Base-by-base conservation (phyloP, 345 rosid species). In the Mangifera indica region DNA sequence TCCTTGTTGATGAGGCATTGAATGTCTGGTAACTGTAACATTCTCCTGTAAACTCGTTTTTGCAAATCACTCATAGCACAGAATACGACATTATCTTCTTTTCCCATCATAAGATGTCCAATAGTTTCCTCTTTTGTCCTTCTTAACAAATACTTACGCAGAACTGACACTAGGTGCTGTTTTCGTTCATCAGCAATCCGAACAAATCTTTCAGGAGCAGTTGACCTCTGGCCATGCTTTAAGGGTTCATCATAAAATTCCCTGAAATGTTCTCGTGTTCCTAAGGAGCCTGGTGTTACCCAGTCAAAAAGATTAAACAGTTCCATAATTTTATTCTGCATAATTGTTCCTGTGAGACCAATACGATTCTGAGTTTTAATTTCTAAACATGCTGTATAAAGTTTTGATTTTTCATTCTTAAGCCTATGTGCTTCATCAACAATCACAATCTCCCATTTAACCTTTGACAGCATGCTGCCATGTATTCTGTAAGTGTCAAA, bases 71-170 rank as follows among this genome's bases (percentile, higher is more conserved):
- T 92, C 98, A 94, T 94, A 63, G 93, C 83, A 74, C 98, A 94
- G 63, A 94, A 94, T 22, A 94, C 91, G 10, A 90, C 97, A 69
- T 94, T 94, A 78, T 94, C 98, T 84, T 94, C 98, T 81, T 94
- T 94, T 65, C 98, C 98, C 97, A 92, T 84, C 98, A 94, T 84
- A 67, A 92, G 84, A 86, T 90, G 97, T 13, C 97, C 98, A 70
- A 94, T 94, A 22, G 98, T 92, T 82, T 92, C 97, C 74, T 89
- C 98, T 84, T 94, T 94, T 29, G 98, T 94, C 80, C 98, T 92
- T 70, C 98, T 90, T 67, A 94, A 74, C 95, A 92, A 81, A 72
- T 90, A 92, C 73, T 89, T 94, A 69, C 70, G 83, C 49, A 94
- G 89, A 80, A 94, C 87, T 34, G 58, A 49, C 58, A 80, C 97